A percentile compares a stretch with the other conserved stretches of the same genome.
Evolutionary conservation across 495 filamentous ascomycete species (phyloP).

Genomic region (Oidiodendron maius): DNA sequence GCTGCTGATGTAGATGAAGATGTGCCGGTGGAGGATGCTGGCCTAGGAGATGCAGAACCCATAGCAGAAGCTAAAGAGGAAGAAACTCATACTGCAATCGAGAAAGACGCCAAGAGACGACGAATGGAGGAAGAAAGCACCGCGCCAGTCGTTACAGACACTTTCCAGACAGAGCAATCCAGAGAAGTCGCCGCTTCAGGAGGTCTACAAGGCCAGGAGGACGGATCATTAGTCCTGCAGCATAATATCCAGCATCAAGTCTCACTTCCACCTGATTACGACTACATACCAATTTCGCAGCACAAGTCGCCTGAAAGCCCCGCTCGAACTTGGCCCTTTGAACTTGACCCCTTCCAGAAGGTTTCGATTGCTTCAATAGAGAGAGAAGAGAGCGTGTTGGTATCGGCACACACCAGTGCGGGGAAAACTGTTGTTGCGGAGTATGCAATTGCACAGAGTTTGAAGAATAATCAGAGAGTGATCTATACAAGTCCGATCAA

Average conservation of each 20-base stretch:
- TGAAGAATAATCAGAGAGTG: constrained; percentile 94
- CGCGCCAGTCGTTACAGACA: constrained; percentile 83
- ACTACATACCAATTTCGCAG: constrained; percentile 85
- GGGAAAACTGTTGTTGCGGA: constrained; percentile 98
- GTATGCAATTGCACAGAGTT: constrained; percentile 95
- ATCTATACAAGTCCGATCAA: constrained; percentile 99
- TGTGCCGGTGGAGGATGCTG: constrained; percentile 32
- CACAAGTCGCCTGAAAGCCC: constrained; percentile 82
- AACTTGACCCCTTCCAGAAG: constrained; percentile 93
- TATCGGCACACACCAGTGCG: constrained; percentile 95
- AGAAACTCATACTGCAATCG: constrained; percentile 26
- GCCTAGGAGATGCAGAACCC: constrained; percentile 40
- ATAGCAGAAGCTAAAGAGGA: constrained; percentile 27
- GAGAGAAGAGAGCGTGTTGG: constrained; percentile 89
- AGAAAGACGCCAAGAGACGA: constrained; percentile 62
- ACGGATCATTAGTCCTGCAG: constrained; percentile 67
- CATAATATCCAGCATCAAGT: constrained; percentile 99
- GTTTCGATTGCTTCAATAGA: constrained; percentile 90
- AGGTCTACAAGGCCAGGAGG: constrained; percentile 61
- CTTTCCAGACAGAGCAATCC: constrained; percentile 93
- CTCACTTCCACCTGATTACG: constrained; percentile 85
- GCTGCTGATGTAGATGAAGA: constrained; percentile 33
- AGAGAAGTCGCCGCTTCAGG: constrained; percentile 76
- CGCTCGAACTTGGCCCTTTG: constrained; percentile 78
- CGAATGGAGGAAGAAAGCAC: constrained; percentile 65